Evolutionary conservation across 192 early-diverging fungal species (phyloP).

Genomic region (Coemansia sp.): DNA sequence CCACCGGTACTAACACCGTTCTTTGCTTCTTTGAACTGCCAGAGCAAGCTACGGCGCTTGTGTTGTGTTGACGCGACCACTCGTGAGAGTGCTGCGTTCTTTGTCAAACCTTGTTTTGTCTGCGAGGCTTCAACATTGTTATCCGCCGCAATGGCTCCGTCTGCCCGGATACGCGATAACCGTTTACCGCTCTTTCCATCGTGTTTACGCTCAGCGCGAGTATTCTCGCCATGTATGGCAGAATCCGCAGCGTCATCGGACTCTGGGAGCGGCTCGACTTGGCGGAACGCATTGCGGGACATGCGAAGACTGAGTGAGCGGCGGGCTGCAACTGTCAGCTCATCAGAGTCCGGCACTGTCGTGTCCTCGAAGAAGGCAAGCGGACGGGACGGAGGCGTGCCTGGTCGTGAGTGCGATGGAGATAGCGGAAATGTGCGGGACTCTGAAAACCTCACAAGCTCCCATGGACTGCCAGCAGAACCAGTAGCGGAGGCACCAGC

Average conservation of each 20-base stretch:
- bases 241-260: conserved; percentile 22
- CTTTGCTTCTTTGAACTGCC: conserved; percentile 34
- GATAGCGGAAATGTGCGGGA: conserved; percentile 28
- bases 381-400: conserved; percentile 22
- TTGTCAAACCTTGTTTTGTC: not conserved
- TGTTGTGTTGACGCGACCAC: conserved; percentile 11
- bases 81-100: conserved; percentile 16
- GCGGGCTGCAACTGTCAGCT: conserved; percentile 38
- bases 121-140: not conserved
- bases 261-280: conserved; percentile 47
- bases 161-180: not conserved
- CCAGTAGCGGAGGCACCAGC: not conserved
- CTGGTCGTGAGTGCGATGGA: conserved; percentile 26
- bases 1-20: not conserved
- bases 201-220: not conserved
- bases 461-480: conserved; percentile 36
- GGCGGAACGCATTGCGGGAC: conserved; percentile 37
- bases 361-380: conserved; percentile 42
- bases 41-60: conserved; percentile 41
- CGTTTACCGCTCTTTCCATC: not conserved
- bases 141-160: not conserved
- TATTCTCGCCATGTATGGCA: not conserved
- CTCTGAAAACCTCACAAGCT: conserved; percentile 35
- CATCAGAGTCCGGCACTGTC: conserved; percentile 42
- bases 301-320: conserved; percentile 46